phyloP scores from a whole-genome alignment of 257 asterid species.

The Echites panduratus region DNA sequence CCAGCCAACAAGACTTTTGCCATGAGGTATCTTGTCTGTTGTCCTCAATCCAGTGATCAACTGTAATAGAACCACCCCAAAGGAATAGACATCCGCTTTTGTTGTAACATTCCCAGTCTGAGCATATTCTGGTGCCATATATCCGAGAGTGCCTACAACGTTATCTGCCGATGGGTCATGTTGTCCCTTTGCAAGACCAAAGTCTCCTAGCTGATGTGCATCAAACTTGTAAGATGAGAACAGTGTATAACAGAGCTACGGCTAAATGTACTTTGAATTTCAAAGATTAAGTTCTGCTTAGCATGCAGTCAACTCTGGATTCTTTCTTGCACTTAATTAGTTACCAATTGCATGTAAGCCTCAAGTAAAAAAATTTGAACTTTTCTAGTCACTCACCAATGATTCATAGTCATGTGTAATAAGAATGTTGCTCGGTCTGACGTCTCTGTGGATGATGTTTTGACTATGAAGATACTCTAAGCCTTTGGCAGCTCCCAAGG shows the following conservation, averaged over 20 bases:
- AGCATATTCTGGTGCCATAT: slow-evolving; percentile 78
- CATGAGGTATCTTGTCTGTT: slow-evolving; percentile 43
- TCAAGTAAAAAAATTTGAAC: too few species aligned
- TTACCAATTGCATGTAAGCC: too few species aligned
- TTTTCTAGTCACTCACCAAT: slow-evolving; percentile 27
- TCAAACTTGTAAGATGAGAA: neutral
- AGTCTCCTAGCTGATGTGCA: slow-evolving; percentile 53
- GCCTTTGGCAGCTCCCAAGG: slow-evolving; percentile 67
- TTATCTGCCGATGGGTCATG: slow-evolving; percentile 33
- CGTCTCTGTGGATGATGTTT: slow-evolving; percentile 61
- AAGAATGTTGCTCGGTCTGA: slow-evolving; percentile 69
- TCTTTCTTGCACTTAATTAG: too few species aligned
- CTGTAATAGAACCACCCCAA: slow-evolving; percentile 63
- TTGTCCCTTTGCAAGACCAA: slow-evolving; percentile 67
- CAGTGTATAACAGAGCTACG: too few species aligned
- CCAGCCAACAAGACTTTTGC: slow-evolving; percentile 70
- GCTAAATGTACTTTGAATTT: too few species aligned
- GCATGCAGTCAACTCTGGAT: too few species aligned
- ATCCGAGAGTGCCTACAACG: slow-evolving; percentile 70
- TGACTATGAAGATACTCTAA: slow-evolving; percentile 48
- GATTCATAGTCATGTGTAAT: slow-evolving; percentile 72
- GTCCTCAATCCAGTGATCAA: slow-evolving; percentile 56
- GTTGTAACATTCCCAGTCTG: slow-evolving; percentile 57
- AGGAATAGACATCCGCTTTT: slow-evolving; percentile 71
- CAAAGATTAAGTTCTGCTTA: too few species aligned